A percentile compares a stretch with the other conserved stretches of the same genome.
phyloP scores from a whole-genome alignment of 805 yeast species.

The Candida chauliodis region DNA sequence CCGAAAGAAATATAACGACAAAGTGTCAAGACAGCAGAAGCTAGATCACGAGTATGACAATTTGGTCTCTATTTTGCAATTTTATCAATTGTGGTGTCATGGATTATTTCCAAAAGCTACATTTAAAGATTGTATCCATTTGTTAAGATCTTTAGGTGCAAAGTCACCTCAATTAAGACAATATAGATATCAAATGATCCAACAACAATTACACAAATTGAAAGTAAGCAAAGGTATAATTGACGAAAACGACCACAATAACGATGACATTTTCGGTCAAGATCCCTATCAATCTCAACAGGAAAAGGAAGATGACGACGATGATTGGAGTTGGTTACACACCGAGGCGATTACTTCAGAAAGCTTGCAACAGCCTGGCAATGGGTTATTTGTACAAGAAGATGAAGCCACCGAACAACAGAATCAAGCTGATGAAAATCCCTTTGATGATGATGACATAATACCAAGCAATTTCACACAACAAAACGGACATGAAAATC shows the following conservation, averaged over 20 bases:
- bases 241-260: constrained; percentile 20
- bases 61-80: constrained; percentile 33
- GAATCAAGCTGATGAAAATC: constrained; percentile 31
- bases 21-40: constrained; percentile 13
- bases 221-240: constrained; percentile 34
- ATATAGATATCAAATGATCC: constrained; percentile 28
- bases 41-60: constrained; percentile 33
- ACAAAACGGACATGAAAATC: constrained; percentile 11
- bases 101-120: constrained; percentile 74
- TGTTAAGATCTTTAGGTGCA: constrained; percentile 49
- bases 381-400: constrained; percentile 28
- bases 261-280: constrained; percentile 12
- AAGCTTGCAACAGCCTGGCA: constrained; percentile 4
- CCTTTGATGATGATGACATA: constrained; percentile 19
- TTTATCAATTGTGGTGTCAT: constrained; percentile 46
- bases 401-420: constrained; percentile 21
- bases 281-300: not conserved
- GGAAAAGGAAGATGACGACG: constrained; percentile 17
- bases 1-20: not conserved
- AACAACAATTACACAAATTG: constrained; percentile 23
- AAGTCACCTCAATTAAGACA: constrained; percentile 33
- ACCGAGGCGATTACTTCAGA: constrained; percentile 7
- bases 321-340: constrained; percentile 31
- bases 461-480: not conserved
- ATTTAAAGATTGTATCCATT: constrained; percentile 62